A percentile compares a stretch with the other conserved stretches of the same genome.
Conservation (phyloP, 129 eudicot species). For the Dittrichia graveolens region DNA sequence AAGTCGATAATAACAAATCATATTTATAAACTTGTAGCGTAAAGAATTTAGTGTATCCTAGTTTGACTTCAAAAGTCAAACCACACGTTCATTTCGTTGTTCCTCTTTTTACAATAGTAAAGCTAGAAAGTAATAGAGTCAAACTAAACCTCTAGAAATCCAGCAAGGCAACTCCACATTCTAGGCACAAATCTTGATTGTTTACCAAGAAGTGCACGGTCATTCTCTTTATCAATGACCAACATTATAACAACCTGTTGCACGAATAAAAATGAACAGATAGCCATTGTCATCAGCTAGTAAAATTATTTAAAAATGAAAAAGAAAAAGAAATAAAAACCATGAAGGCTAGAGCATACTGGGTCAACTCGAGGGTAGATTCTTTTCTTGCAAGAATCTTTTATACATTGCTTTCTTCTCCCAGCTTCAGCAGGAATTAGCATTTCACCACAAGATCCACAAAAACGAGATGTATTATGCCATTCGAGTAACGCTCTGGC, state of each 20-base stretch:
- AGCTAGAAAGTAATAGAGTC: background rate
- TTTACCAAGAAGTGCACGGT: conserved; percentile 69
- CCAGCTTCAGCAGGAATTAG: conserved; percentile 81
- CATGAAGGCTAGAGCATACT: conserved; percentile 37
- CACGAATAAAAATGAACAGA: background rate
- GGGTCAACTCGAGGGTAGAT: conserved; percentile 95
- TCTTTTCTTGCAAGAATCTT: conserved; percentile 70
- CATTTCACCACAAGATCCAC: conserved; percentile 75
- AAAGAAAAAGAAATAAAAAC: background rate
- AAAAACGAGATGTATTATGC: conserved; percentile 76
- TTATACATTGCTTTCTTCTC: conserved; percentile 71
- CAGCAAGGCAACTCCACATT: conserved; percentile 96
- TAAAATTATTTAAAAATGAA: background rate
- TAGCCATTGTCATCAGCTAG: background rate
- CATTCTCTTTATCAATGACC: conserved; percentile 83
- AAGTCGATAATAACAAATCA: background rate
- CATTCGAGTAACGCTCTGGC: conserved; percentile 87
- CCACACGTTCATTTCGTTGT: background rate
- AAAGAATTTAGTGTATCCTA: background rate
- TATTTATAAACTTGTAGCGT: background rate
- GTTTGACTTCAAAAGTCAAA: background rate
- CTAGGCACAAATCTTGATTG: conserved; percentile 87
- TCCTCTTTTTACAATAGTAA: background rate
- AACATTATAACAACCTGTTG: conserved; percentile 90
- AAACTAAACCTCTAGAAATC: conserved; percentile 70